Conservation (phyloP, 2,329 filamentous ascomycete species). For the Cladosporium colombiae region DNA sequence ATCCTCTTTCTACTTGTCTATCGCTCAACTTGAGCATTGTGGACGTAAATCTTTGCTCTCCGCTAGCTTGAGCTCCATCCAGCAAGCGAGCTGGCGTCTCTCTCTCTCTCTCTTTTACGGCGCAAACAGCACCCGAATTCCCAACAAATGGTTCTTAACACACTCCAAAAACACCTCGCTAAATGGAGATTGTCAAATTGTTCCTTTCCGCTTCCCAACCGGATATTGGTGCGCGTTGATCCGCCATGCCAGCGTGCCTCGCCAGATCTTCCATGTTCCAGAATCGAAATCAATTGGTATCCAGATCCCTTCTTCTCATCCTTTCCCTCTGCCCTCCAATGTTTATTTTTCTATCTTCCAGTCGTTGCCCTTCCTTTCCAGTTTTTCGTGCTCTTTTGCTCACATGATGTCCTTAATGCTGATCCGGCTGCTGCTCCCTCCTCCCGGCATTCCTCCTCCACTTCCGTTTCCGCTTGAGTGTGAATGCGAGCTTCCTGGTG, state of each 20-base stretch:
- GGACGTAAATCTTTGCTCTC: neutral
- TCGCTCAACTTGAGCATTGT: neutral
- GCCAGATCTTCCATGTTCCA: neutral
- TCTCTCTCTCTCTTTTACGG: neutral
- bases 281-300: neutral
- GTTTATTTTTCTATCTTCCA: neutral
- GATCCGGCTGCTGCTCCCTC: conserved; percentile 29
- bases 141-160: neutral
- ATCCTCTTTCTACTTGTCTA: neutral
- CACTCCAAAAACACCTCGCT: conserved; percentile 10
- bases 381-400: conserved; percentile 6
- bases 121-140: neutral
- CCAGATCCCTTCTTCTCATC: neutral
- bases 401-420: conserved; percentile 42
- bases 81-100: neutral
- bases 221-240: neutral
- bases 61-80: neutral
- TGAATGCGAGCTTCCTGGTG: conserved; percentile 11
- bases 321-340: neutral
- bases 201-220: neutral
- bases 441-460: conserved; percentile 24
- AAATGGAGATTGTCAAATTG: neutral
- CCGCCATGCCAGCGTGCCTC: neutral
- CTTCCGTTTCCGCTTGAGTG: conserved; percentile 23
- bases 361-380: too few relatives aligned